A percentile compares a stretch with the other conserved stretches of the same genome.
Evolutionary conservation across 495 filamentous ascomycete species (phyloP).

Genomic region (Alectoria sarmentosa): DNA sequence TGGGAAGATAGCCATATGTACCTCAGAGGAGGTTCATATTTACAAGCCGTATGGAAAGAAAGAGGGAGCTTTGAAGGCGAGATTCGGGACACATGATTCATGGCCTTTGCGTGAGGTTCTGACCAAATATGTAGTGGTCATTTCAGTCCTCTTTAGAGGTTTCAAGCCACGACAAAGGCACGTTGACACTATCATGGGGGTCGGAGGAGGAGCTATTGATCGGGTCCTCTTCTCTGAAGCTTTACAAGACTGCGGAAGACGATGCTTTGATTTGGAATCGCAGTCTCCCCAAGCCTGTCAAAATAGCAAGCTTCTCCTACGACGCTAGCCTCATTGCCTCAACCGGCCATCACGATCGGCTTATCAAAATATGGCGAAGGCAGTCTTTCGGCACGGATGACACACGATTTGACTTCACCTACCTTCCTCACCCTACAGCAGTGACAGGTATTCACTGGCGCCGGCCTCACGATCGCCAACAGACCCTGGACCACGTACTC

Average conservation of each 20-base stretch:
- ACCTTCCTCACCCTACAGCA: conserved; percentile 73
- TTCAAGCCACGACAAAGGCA: conserved; percentile 37
- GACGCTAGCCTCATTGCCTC: conserved; percentile 82
- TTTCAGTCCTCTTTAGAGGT: conserved; percentile 41
- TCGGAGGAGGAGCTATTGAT: conserved; percentile 72
- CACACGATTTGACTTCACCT: conserved; percentile 82
- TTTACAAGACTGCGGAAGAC: conserved; percentile 41
- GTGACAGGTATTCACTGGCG: conserved; percentile 86
- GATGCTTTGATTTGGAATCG: conserved; percentile 61
- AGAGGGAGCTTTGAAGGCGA: conserved; percentile 61
- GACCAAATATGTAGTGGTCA: conserved; percentile 41
- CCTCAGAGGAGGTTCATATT: conserved; percentile 57
- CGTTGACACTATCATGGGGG: conserved; percentile 78
- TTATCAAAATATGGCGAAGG: conserved; percentile 90
- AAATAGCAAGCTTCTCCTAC: conserved; percentile 74
- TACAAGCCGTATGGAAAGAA: conserved; percentile 71
- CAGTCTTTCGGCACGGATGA: conserved; percentile 78
- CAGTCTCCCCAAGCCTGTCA: conserved; percentile 61
- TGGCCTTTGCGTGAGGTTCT: background rate
- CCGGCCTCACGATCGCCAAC: conserved; percentile 62
- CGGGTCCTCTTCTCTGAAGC: conserved; percentile 60
- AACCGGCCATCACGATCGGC: conserved; percentile 67
- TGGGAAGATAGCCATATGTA: conserved; percentile 77
- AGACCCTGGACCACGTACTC: conserved; percentile 80
- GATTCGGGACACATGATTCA: background rate